Evolutionary conservation across 2,329 filamentous ascomycete genomes (phyloP).

Genomic region (Pseudovirgaria hyperparasitica): DNA sequence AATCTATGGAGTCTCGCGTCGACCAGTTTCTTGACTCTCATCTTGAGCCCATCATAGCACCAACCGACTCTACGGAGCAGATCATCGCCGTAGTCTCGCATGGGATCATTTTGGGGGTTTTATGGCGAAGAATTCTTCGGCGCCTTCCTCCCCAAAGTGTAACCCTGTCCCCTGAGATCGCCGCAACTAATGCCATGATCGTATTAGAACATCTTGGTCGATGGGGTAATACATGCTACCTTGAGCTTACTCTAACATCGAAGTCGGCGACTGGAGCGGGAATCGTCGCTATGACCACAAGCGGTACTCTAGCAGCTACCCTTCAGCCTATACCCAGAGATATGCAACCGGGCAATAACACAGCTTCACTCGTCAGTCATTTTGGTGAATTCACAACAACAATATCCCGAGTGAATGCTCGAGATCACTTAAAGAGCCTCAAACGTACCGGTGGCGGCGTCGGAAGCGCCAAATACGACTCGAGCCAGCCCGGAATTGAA

Average conservation of each 20-base stretch:
- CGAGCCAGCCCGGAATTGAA: constrained; percentile 61
- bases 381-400: constrained; percentile 32
- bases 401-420: constrained; percentile 54
- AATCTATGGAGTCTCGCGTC: constrained; percentile 51
- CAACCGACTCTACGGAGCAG: constrained; percentile 14
- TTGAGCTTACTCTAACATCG: constrained; percentile 27
- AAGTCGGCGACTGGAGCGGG: constrained; percentile 1
- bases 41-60: constrained; percentile 44
- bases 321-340: not conserved
- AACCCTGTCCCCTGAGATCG: constrained; percentile 29
- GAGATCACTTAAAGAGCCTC: constrained; percentile 58
- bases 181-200: constrained; percentile 20
- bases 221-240: constrained; percentile 55
- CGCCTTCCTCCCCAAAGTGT: constrained; percentile 39
- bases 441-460: constrained; percentile 75
- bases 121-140: constrained; percentile 51
- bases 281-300: not conserved
- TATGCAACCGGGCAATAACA: constrained; percentile 1
- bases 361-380: not conserved
- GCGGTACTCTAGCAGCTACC: constrained; percentile 1
- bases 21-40: constrained; percentile 53
- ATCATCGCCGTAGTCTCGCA: constrained; percentile 64
- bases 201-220: constrained; percentile 41
- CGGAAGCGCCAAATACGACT: constrained; percentile 64
- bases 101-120: constrained; percentile 61